Conservation (phyloP, 805 yeast genomes). For the Millerago galiae region DNA sequence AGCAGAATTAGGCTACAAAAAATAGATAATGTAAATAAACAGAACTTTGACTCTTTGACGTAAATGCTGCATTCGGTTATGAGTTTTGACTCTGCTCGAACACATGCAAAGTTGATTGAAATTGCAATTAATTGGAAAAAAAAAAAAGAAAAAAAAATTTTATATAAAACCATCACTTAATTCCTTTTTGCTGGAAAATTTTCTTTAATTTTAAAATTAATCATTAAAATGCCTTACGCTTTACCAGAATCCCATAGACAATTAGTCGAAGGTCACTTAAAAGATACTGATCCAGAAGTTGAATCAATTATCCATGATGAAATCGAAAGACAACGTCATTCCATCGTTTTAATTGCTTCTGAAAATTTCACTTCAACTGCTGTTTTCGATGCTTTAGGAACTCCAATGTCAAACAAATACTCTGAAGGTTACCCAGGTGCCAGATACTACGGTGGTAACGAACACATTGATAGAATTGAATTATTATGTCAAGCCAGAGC, state of each 20-base stretch:
- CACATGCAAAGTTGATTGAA: neutral
- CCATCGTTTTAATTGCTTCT: conserved; percentile 88
- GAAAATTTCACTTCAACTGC: conserved; percentile 95
- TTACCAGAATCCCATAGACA: conserved; percentile 59
- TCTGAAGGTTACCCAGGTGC: conserved; percentile 99
- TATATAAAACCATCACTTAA: neutral
- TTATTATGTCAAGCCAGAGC: conserved; percentile 88
- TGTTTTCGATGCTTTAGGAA: conserved; percentile 90
- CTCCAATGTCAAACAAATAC: conserved; percentile 96
- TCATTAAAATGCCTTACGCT: conserved; percentile 46
- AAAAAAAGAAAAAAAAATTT: neutral
- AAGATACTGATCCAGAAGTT: conserved; percentile 81
- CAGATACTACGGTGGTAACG: conserved; percentile 97
- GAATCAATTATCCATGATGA: conserved; percentile 70
- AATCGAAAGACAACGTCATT: conserved; percentile 80
- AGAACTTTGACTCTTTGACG: no score
- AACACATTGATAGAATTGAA: conserved; percentile 89
- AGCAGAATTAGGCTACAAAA: conserved; percentile 31
- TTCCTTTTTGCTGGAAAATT: neutral
- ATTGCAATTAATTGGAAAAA: neutral
- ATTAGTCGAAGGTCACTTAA: conserved; percentile 51
- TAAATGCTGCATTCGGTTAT: no score
- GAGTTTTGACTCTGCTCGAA: neutral
- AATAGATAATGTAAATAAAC: conserved; percentile 4
- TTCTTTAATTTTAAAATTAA: neutral